Percentiles rank a stretch among this genome's conserved stretches.
Evolutionary conservation across 164 flowering plant genomes (phyloP).

Genomic region (Berberis vulgaris): DNA sequence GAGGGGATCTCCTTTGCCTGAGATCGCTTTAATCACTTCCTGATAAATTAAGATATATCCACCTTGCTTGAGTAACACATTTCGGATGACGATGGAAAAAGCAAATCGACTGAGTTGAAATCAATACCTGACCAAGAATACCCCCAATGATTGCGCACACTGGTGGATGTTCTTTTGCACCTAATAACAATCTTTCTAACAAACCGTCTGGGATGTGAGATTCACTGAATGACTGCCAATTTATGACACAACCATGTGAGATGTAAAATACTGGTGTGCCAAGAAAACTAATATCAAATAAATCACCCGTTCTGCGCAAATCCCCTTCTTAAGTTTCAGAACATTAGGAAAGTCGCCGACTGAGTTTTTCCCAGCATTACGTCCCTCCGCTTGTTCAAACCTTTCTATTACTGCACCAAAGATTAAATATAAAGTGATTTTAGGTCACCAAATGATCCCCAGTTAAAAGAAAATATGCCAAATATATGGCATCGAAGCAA

Average conservation of each 20-base stretch:
- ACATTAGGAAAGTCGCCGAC: slow-evolving; percentile 56
- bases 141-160: slow-evolving; percentile 93
- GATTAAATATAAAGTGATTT: not conserved
- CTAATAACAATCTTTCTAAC: slow-evolving; percentile 53
- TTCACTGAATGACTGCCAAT: slow-evolving; percentile 56
- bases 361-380: slow-evolving; percentile 54
- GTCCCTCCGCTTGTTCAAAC: slow-evolving; percentile 62
- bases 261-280: not conserved
- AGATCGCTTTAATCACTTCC: slow-evolving; percentile 96
- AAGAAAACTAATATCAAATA: not conserved
- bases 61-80: not conserved
- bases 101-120: not conserved
- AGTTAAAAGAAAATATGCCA: too few relatives aligned
- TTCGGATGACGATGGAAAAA: not conserved
- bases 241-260: not conserved
- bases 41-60: slow-evolving; percentile 13
- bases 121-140: slow-evolving; percentile 82
- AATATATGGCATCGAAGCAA: too few relatives aligned
- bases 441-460: too few relatives aligned
- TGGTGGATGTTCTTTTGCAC: slow-evolving; percentile 68
- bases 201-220: slow-evolving; percentile 63
- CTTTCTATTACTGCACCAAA: slow-evolving; percentile 59
- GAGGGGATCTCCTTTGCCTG: slow-evolving; percentile 91
- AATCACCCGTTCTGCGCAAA: slow-evolving; percentile 61
- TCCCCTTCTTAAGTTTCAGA: slow-evolving; percentile 58